Base-by-base conservation (phyloP, 2,329 filamentous ascomycete species). In the Trichocomaceae sp. region DNA sequence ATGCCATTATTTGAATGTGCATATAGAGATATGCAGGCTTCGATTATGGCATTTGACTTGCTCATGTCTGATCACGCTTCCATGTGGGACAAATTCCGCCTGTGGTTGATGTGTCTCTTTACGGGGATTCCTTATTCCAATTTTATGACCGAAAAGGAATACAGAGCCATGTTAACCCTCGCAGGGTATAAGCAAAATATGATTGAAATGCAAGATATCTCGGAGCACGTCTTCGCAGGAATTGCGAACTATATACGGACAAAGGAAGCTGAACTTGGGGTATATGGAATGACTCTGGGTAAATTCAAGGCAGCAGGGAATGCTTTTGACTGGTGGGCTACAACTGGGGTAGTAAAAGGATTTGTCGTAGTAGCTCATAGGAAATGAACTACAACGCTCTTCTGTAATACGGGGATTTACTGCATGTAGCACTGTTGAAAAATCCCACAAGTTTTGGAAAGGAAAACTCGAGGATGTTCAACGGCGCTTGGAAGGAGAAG, bases 11-110 rank as follows among this genome's bases (percentile, higher is more conserved):
- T 83, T 13, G 54, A 65, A 7, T 69, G 77, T 44, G 72, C 77
- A 1, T 65, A 69, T 4, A 62, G 59, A 2, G 64, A 64, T 0
- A 68, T 83, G 0, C 60, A 70, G 3, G 79, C 79, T 1, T 75
- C 77, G 0, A 64, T 80, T 50, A 79, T 82, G 75, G 79, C 76
- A 0, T 83, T 82, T 56, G 81, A 83, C 56, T 69, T 83, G 1
- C 61, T 82, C 2, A 67, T 71, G n/a, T 58, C 63, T 0, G 63
- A 68, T 15, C 57, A 60, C 4, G 58, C 60, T 0, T 59, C 61
- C 0, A 45, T 61, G 20, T 58, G 60, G 31, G 61, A 75, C 23
- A 65, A 54, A 0, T 49, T 76, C 5, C 49, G 71, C 3, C 66
- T 79, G 1, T 66, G 72, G 1, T 13, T 75, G 0, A 57, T 82